phyloP scores from a whole-genome alignment of 257 asterid species.

The Jacaranda mimosifolia region DNA sequence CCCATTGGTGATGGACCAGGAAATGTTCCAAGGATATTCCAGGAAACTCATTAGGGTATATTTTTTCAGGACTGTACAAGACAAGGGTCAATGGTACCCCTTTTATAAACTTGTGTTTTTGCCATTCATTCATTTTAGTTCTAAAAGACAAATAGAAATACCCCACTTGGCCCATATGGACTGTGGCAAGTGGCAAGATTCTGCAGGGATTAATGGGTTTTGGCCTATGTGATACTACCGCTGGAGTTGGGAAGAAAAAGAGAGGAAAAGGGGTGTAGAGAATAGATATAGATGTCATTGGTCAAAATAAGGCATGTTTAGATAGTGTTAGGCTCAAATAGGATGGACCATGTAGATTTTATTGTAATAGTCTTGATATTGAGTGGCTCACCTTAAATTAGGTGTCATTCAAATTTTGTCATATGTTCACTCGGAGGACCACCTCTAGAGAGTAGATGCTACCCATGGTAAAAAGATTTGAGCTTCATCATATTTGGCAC shows the following conservation, averaged over 20 bases:
- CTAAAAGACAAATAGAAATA: slow-evolving; percentile 6
- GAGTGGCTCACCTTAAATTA: background rate
- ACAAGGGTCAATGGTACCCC: slow-evolving; percentile 34
- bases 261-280: background rate
- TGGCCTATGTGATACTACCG: slow-evolving; percentile 3
- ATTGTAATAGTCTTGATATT: background rate
- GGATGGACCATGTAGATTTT: background rate
- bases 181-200: background rate
- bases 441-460: too few relatives aligned
- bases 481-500: too few relatives aligned
- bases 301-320: slow-evolving; percentile 27
- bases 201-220: slow-evolving; percentile 6
- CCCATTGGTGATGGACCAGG: slow-evolving; percentile 22
- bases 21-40: slow-evolving; percentile 55
- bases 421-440: too few relatives aligned
- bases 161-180: background rate
- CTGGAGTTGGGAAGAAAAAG: slow-evolving; percentile 12
- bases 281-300: background rate
- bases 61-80: slow-evolving; percentile 15
- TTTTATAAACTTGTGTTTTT: background rate
- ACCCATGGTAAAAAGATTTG: too few relatives aligned
- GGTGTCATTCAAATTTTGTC: too few relatives aligned
- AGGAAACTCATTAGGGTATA: slow-evolving; percentile 30
- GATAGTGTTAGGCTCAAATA: slow-evolving; percentile 3
- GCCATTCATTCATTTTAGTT: slow-evolving; percentile 22